Conservation (phyloP, 1,284 basidiomycete genomes). For the Trichosporon ovoides region DNA sequence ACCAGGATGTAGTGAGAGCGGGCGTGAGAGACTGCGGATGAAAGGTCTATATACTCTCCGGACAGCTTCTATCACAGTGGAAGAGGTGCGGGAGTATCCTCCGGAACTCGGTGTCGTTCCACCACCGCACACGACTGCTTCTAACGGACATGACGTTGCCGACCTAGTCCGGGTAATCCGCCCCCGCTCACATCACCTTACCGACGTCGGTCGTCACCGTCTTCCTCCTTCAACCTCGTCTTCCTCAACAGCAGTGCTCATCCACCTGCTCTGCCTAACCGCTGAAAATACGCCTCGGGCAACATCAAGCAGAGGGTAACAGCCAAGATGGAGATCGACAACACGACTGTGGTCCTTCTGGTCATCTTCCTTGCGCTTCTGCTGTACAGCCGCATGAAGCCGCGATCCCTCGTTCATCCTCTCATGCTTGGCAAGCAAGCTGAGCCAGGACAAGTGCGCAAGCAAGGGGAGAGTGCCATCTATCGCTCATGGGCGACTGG, state of each 20-base stretch:
- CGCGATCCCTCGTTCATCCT: constrained; percentile 45
- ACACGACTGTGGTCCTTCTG: constrained; percentile 42
- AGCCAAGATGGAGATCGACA: constrained; percentile 38
- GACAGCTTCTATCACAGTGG: too few species aligned
- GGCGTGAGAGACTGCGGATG: too few species aligned
- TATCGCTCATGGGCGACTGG: constrained; percentile 48
- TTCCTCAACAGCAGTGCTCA: neutral
- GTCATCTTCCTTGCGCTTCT: constrained; percentile 28
- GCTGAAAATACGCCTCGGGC: neutral
- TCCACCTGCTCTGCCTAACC: too few species aligned
- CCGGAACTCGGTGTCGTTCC: too few species aligned
- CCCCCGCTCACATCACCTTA: neutral
- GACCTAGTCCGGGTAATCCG: neutral
- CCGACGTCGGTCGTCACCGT: too few species aligned
- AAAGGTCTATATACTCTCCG: too few species aligned
- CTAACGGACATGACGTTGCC: constrained; percentile 1
- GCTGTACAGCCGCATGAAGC: constrained; percentile 39
- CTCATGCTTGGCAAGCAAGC: constrained; percentile 47
- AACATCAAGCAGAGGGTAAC: neutral
- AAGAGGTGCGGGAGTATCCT: too few species aligned
- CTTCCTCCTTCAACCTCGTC: too few species aligned
- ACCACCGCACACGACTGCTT: neutral
- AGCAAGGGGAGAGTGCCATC: constrained; percentile 39
- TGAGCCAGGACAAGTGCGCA: constrained; percentile 38
- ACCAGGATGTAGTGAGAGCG: too few species aligned